Evolutionary conservation across 176 grass and related monocot species (phyloP), one percentile per base, ranked within the genome.

Genomic region (Triticum timopheevii): DNA sequence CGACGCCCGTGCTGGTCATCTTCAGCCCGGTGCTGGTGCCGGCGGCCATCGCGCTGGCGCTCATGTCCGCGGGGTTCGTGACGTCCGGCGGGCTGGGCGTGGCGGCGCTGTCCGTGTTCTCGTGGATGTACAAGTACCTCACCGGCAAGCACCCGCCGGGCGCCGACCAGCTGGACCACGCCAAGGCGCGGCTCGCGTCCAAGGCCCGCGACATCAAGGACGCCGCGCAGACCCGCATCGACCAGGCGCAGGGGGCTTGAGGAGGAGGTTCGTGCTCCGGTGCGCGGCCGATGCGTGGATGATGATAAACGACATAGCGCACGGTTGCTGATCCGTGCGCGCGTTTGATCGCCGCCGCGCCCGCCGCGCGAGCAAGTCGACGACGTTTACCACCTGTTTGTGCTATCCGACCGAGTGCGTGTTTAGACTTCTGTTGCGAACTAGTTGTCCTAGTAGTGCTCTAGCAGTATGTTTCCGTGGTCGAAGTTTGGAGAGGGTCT

Each of bases 61-160:
- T 98, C 16, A 83, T 98, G 79, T 90, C 86, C 0, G 82, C 93
- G 10, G 96, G 93, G 22, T 98, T 98, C 79, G 74, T 94, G 45
- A 94, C 96, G 3, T 92, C 90, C 12, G 96, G 96, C 30, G 88
- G 88, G 20, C 80, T 98, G n/a, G 92, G 96, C 52, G 81, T 98
- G 54, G 96, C 93, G 0, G 93, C 96, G 22, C 93, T 98, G 1
- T 95, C 92, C 15, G 96, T 98, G 13, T 91, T 98, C 76, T 95
- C 93, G 6, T 98, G 96, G 96, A 98, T 98, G 96, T 98, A 98
- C 84, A 94, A 95, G 86, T 91, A 94, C 88, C 86, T 95, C 40
- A 98, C 96, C 6, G 96, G 96, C 58, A 95, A 92, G 90, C 93
- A 95, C 70, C 93, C 92, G 19, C 96, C 90, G 24, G 96, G 96